Conservation (phyloP, 768 basidiomycete species). For the Cubamyces lactineus region DNA sequence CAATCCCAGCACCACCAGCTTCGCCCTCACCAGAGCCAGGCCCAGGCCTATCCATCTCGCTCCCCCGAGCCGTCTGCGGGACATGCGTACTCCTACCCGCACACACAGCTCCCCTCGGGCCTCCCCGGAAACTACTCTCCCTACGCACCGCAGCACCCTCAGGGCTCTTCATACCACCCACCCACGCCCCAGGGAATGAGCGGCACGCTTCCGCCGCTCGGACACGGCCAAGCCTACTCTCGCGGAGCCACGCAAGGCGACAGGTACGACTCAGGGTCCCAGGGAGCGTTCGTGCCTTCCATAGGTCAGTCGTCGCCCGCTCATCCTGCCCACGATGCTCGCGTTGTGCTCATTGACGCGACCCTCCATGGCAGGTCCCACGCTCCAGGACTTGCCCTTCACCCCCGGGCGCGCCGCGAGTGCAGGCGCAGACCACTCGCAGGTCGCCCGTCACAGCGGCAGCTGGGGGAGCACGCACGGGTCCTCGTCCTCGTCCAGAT, state of each 20-base stretch:
- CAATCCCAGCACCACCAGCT: constrained; percentile 2
- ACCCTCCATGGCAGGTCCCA: constrained; percentile 16
- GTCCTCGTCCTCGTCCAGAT: constrained; percentile 6
- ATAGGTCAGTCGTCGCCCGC: constrained; percentile 12
- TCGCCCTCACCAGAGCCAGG: constrained; percentile 12
- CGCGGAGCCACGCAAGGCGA: constrained; percentile 11
- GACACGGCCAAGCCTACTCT: constrained; percentile 13
- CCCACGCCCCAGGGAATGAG: constrained; percentile 10
- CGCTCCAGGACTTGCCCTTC: constrained; percentile 25
- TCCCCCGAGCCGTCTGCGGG: constrained; percentile 6
- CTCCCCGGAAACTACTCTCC: not conserved
- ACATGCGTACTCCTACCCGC: constrained; percentile 10
- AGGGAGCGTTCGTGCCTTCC: constrained; percentile 13
- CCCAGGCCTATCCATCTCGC: constrained; percentile 16
- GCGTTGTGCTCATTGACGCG: not conserved
- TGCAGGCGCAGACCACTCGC: not conserved
- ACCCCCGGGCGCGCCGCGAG: constrained; percentile 3
- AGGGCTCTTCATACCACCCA: constrained; percentile 13
- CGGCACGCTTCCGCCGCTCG: constrained; percentile 14
- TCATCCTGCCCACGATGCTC: not conserved
- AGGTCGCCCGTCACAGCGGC: constrained; percentile 4
- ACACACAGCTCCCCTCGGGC: not conserved
- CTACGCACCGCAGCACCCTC: constrained; percentile 9
- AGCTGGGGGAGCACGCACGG: constrained; percentile 6
- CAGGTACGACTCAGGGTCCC: constrained; percentile 11